Base-by-base conservation (phyloP, 352 stramenopile species). In the Blastocystis sp. region DNA sequence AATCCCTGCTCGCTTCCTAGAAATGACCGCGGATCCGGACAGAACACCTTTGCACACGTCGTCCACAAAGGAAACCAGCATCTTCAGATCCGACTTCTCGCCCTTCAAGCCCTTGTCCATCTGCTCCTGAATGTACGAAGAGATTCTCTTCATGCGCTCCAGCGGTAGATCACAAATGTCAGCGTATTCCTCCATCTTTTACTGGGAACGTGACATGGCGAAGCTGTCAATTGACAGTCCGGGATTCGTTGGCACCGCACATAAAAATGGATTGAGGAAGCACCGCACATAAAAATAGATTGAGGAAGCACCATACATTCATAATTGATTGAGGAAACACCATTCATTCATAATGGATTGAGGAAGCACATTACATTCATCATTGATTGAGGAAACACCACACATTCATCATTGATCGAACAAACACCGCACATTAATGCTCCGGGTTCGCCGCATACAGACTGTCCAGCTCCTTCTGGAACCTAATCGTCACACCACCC, bases 11-110 rank as follows among this genome's bases (percentile, higher is more conserved):
- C 78, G 3, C 24, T 74, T 77, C 78, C 78, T 88, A 76, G 9
- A 21, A n/a, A n/a, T 84, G 7, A 88, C 9, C 14, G 38, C 38
- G 21, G 19, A 45, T 7, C 54, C 62, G 28, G 17, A 19, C 48
- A 0, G 34, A 14, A 24, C 48, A 88, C 78, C 78, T 10, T 11
- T 77, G 28, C 64, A 76, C 9, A 88, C 64, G 34, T 21, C 59
- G n/a, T 76, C 68, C 34, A 88, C 78, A 34, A 88, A 88, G 28
- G 78, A 76, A 88, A 57, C 43, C 42, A 88, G 62, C 78, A 88
- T 88, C 78, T 88, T 88, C 28, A 88, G 52, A 77, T 88, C 78
- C 19, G 78, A 88, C 42, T 6, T 19, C 24, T 88, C 78, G 19
- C 68, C 68, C 14, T 70, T 74, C 48, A 88, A 48, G 65, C 78